phyloP scores from a whole-genome alignment of 768 basidiomycete species.

The Bullera alba region DNA sequence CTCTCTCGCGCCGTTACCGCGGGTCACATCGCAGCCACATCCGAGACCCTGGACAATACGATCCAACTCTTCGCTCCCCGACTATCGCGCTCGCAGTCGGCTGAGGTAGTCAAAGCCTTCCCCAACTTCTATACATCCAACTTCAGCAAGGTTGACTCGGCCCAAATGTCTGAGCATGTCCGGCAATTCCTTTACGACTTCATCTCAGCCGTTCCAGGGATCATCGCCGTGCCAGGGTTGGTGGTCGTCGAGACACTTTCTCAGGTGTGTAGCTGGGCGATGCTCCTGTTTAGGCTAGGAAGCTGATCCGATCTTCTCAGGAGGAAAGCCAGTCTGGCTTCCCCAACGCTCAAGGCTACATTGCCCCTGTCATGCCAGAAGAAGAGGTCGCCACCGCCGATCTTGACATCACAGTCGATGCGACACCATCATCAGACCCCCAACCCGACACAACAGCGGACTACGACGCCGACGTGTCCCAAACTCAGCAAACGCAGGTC shows the following conservation, averaged over 20 bases:
- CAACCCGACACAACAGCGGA: not conserved
- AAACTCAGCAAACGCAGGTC: conserved; percentile 1
- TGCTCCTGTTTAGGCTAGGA: not conserved
- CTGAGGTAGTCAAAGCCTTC: conserved; percentile 21
- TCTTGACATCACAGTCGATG: not conserved
- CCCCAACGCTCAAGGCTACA: conserved; percentile 15
- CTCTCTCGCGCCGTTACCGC: conserved; percentile 11
- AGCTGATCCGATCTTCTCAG: conserved; percentile 9
- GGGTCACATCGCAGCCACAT: conserved; percentile 9
- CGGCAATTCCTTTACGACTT: conserved; percentile 21
- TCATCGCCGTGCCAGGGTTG: conserved; percentile 26
- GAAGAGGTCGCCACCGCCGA: not conserved
- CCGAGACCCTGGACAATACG: conserved; percentile 15
- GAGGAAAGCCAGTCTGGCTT: conserved; percentile 25
- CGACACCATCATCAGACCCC: not conserved
- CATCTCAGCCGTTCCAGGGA: conserved; percentile 25
- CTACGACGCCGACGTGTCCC: conserved; percentile 37
- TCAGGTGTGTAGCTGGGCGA: conserved; percentile 9
- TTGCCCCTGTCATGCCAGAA: not conserved
- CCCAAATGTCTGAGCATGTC: conserved; percentile 21
- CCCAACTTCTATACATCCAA: conserved; percentile 22
- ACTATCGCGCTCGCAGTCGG: conserved; percentile 15
- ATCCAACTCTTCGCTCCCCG: conserved; percentile 29
- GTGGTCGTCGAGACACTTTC: not conserved
- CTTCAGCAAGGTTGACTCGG: conserved; percentile 8